These are phyloP conservation scores for Rhizopus arrhizus DNA, from an alignment of 371 early-diverging fungal genomes.

Conservation along the genomic window DNA sequence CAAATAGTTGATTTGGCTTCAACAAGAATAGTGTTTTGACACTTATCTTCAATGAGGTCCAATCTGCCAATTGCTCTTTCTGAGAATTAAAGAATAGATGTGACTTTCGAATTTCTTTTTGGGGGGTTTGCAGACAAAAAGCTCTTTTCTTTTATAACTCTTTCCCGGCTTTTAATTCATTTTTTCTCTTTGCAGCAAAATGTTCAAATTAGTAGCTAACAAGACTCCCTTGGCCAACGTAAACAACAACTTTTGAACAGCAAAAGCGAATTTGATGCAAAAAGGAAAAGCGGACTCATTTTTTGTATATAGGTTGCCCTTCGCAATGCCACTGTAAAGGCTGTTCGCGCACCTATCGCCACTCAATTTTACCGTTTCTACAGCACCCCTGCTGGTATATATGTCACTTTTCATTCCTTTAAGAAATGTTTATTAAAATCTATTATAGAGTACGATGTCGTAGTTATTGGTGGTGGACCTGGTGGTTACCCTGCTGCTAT, in stretches of 20 bases:
- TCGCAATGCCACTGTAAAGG: constrained; percentile 56
- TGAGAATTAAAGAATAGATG: too few species aligned
- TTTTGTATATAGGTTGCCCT: constrained; percentile 52
- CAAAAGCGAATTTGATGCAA: background rate
- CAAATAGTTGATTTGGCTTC: too few species aligned
- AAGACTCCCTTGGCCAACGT: constrained; percentile 66
- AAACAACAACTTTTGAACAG: constrained; percentile 8
- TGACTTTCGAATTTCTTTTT: too few species aligned
- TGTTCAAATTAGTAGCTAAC: constrained; percentile 64
- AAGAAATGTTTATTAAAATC: constrained; percentile 24
- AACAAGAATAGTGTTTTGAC: too few species aligned
- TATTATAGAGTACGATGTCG: constrained; percentile 70
- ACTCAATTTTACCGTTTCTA: constrained; percentile 62
- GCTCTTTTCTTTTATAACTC: too few species aligned
- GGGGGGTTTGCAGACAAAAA: too few species aligned
- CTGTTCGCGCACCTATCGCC: constrained; percentile 59
- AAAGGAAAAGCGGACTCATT: background rate
- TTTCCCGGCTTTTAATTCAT: background rate
- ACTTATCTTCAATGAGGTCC: too few species aligned
- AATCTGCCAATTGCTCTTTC: too few species aligned
- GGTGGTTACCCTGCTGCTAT: constrained; percentile 99
- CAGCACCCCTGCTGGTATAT: constrained; percentile 59
- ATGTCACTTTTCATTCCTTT: background rate
- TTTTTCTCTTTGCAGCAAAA: constrained; percentile 18
- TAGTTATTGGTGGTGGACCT: constrained; percentile 95